phyloP scores from a whole-genome alignment of 202 grass and related monocot genomes.

The Zizania palustris region DNA sequence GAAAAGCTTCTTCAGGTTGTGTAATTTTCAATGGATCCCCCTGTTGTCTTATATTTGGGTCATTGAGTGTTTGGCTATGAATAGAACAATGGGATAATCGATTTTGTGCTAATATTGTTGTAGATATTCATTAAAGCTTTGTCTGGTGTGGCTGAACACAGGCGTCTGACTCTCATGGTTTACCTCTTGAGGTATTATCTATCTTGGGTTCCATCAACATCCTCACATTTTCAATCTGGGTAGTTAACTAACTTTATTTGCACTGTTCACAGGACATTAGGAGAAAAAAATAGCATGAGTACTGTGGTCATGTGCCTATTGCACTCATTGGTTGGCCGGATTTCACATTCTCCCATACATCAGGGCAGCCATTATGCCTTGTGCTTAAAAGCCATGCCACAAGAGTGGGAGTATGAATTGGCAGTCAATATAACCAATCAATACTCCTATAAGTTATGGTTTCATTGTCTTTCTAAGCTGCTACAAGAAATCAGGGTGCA shows the following conservation, averaged over 20 bases:
- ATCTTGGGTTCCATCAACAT: slow-evolving; percentile 27
- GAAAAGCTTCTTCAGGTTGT: slow-evolving; percentile 82
- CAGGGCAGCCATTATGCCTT: slow-evolving; percentile 16
- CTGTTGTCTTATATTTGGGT: slow-evolving; percentile 45
- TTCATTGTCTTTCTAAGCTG: slow-evolving; percentile 85
- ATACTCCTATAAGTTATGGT: slow-evolving; percentile 86
- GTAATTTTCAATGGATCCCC: slow-evolving; percentile 22
- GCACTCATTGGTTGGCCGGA: slow-evolving; percentile 46
- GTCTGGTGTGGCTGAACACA: slow-evolving; percentile 66
- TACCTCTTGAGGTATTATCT: slow-evolving; percentile 78
- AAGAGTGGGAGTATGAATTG: slow-evolving; percentile 82
- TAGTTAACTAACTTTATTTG: slow-evolving; percentile 35
- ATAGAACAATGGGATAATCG: slow-evolving; percentile 9
- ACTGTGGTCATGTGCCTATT: slow-evolving; percentile 71
- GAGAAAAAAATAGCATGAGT: slow-evolving; percentile 61
- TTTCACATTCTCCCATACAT: slow-evolving; percentile 36
- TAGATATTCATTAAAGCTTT: slow-evolving; percentile 96
- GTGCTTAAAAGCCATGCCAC: slow-evolving; percentile 45
- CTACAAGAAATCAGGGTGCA: slow-evolving; percentile 62
- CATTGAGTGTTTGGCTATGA: slow-evolving; percentile 9
- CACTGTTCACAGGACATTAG: slow-evolving; percentile 63
- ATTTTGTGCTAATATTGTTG: slow-evolving; percentile 13
- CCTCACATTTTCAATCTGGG: background rate
- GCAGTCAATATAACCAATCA: slow-evolving; percentile 61
- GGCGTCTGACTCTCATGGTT: slow-evolving; percentile 66